Base-by-base conservation (phyloP, 2,329 filamentous ascomycete genomes). In the Monosporascus ibericus region DNA sequence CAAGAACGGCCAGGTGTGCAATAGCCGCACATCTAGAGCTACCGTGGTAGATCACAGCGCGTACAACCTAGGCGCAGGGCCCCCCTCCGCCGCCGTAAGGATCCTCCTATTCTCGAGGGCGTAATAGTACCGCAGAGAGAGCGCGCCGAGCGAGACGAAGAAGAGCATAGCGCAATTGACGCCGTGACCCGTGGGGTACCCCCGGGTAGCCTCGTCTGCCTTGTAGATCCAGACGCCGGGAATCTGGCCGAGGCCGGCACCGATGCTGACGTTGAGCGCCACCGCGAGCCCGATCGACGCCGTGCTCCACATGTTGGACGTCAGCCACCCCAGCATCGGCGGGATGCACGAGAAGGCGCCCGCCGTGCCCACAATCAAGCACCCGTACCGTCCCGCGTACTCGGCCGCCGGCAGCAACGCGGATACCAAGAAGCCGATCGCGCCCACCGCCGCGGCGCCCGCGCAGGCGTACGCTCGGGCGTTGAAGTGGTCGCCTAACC, bases 181-280 rank as follows among this genome's bases (percentile, higher is more conserved):
- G 1, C 77, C 73, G 63, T 89, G 85, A 0, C 86, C 86, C 0
- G 85, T 88, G 0, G 84, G 84, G 64, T 87, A 89, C 0, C 86
- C 86, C 9, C 59, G 68, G 22, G 70, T 65, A 18, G 76, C 78
- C 66, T 90, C 84, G 11, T 79, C 70, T 1, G 79, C 74, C 62
- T 85, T 86, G 69, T 88, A 89, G 55, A 88, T 88, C 85, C 85
- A 90, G 1, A 88, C 84, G 0, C 85, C 86, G 0, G 82, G 79
- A 40, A 90, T 89, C 66, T 89, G 86, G 0, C 86, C 86, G 0
- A 85, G 75, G 0, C 84, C 85, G 0, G 84, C 85, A 48, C 77
- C 77, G 30, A 87, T 76, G 2, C 81, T 83, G 17, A 89, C 80
- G 56, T 89, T 88, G 55, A 90, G 68, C 0, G 85, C 86, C 51